Conservation (phyloP, 345 rosid genomes). For the Pugionium cornutum region DNA sequence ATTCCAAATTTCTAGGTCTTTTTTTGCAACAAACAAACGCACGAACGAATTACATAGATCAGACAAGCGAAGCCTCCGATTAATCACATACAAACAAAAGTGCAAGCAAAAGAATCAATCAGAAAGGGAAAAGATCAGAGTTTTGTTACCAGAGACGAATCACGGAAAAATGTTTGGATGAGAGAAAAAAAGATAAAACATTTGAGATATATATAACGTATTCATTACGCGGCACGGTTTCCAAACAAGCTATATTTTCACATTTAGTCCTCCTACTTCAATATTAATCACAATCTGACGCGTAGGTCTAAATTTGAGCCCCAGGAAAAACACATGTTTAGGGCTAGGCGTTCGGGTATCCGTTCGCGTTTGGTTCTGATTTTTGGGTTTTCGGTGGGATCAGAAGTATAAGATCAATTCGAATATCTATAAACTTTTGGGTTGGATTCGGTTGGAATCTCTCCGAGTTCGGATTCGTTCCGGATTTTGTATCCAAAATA, state of each 20-base stretch:
- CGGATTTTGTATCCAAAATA: too few species aligned
- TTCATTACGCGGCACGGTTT: slow-evolving; percentile 31
- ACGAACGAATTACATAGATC: neutral
- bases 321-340: too few species aligned
- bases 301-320: neutral
- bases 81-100: slow-evolving; percentile 3
- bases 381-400: too few species aligned
- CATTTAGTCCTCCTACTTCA: slow-evolving; percentile 10
- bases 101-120: neutral
- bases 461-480: too few species aligned
- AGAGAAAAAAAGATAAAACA: neutral
- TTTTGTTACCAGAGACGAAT: slow-evolving; percentile 23
- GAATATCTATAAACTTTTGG: too few species aligned
- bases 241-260: slow-evolving; percentile 13
- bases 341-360: too few species aligned
- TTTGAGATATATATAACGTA: slow-evolving; percentile 8
- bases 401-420: too few species aligned
- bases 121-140: neutral
- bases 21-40: neutral
- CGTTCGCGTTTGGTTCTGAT: too few species aligned
- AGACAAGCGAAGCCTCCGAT: neutral
- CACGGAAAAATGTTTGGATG: neutral
- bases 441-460: too few species aligned
- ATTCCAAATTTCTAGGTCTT: neutral
- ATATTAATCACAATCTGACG: neutral